Conservation (phyloP, 139 green algal species). For the Tetraselmis chui region DNA sequence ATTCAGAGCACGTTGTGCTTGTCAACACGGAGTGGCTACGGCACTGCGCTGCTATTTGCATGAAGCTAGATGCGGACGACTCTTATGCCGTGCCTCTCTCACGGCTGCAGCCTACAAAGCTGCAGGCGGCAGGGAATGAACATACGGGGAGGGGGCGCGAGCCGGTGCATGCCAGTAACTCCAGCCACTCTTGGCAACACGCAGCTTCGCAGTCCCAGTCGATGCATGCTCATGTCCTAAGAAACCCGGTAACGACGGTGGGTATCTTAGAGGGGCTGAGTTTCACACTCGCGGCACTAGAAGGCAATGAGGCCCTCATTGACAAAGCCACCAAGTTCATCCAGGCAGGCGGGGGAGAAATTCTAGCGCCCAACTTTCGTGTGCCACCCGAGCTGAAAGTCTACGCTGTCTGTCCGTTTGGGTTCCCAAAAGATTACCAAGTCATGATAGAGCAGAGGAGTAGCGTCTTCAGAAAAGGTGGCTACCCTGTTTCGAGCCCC, state of each 20-base stretch:
- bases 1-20: neutral
- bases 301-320: neutral
- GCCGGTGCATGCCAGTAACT: neutral
- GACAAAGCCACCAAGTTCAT: neutral
- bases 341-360: neutral
- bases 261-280: neutral
- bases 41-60: neutral
- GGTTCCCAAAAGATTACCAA: neutral
- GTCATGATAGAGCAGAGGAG: neutral
- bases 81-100: neutral
- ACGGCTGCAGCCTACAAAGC: neutral
- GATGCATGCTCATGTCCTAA: neutral
- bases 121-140: neutral
- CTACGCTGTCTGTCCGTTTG: neutral
- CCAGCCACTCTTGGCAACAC: neutral
- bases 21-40: neutral
- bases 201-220: neutral
- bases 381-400: neutral
- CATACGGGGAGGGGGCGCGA: neutral
- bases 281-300: neutral
- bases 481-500: too few species aligned
- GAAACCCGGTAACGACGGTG: neutral
- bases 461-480: neutral
- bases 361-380: neutral
- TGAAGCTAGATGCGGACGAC: neutral